Base-by-base conservation (phyloP, 1,284 basidiomycete genomes). In the Bondarzewia mesenterica region DNA sequence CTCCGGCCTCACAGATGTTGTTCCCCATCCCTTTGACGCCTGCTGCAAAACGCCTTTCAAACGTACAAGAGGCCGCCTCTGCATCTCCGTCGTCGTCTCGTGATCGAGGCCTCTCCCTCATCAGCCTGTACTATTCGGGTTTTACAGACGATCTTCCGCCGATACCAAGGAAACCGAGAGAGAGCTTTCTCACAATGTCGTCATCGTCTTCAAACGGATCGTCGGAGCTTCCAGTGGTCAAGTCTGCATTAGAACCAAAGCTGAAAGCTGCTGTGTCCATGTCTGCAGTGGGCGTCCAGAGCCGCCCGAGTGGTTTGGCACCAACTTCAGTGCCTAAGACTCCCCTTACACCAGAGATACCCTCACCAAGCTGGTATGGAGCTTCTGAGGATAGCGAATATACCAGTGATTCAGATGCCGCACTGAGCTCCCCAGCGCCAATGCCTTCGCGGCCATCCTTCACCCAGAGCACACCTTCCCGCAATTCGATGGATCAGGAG, bases 81-180 rank as follows among this genome's bases (percentile, higher is more conserved):
- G 21, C 55, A 10, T 54, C 54, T 25, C 52, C 54, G 8, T 29
- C 48, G 44, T 49, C 40, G 42, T 44, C 44, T 37, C 49, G 20
- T 48, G 52, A 22, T 39, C 54, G 45, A 46, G 50, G 50, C 39
- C 52, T 61, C 51, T 64, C 63, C n/a, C 47, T 64, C 29, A 55
- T 64, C 41, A 60, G 57, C 49, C 61, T 64, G 62, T 64, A 63
- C 51, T 51, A 58, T 25, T 59, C 58, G 5, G 54, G 52, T n/a
- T 49, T 54, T 2, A 49, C 58, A 3, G 47, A 50, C 32, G 7
- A 15, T 3, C n/a, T 32, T n/a, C 29, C 29, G 1, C n/a, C 29
- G 29, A 32, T 32, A 6, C 29, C 29, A 7, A 32, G 12, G 10
- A 32, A n/a, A 32, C n/a, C 29, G 0, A n/a, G n/a, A 10, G 29